Evolutionary conservation across 2,329 filamentous ascomycete genomes (phyloP).

Genomic region (Domatiomyces globalis): DNA sequence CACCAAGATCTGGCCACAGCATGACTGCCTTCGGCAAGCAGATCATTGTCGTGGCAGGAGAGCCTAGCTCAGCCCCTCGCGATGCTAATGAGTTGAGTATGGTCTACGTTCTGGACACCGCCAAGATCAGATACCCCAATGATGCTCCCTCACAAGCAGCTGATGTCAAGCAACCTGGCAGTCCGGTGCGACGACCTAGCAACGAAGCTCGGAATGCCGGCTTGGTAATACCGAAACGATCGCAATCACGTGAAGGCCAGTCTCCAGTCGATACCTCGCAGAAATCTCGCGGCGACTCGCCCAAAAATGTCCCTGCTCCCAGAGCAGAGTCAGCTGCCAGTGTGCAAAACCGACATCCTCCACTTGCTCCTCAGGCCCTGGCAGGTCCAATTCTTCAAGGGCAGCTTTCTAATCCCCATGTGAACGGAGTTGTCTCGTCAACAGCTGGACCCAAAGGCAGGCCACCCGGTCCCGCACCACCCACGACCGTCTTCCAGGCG

Average conservation of each 20-base stretch:
- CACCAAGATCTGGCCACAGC: conserved; percentile 83
- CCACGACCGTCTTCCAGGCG: conserved; percentile 9
- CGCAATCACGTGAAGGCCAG: conserved; percentile 30
- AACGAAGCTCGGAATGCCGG: conserved; percentile 31
- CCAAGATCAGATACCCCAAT: conserved; percentile 90
- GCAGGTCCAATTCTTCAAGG: conserved; percentile 51
- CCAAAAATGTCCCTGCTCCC: conserved; percentile 22
- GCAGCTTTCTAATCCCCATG: conserved; percentile 45
- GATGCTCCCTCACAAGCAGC: conserved; percentile 38
- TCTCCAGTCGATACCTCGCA: conserved; percentile 24
- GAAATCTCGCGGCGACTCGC: conserved; percentile 9
- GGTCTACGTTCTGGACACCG: conserved; percentile 84
- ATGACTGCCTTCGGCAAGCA: conserved; percentile 94
- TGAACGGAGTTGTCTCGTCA: conserved; percentile 24
- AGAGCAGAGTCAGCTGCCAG: conserved; percentile 18
- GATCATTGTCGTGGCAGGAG: conserved; percentile 81
- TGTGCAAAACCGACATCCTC: conserved; percentile 42
- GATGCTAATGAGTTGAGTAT: conserved; percentile 74
- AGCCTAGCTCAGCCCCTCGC: conserved; percentile 74
- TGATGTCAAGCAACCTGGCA: conserved; percentile 27
- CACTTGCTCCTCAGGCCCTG: conserved; percentile 45
- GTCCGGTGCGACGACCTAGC: conserved; percentile 29
- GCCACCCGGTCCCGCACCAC: conserved; percentile 29
- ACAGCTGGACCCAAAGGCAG: conserved; percentile 7
- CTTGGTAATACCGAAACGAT: conserved; percentile 23